These are phyloP conservation scores for Schwanniomyces pseudopolymorphus DNA, from an alignment of 805 yeast species.

Conservation along the genomic window DNA sequence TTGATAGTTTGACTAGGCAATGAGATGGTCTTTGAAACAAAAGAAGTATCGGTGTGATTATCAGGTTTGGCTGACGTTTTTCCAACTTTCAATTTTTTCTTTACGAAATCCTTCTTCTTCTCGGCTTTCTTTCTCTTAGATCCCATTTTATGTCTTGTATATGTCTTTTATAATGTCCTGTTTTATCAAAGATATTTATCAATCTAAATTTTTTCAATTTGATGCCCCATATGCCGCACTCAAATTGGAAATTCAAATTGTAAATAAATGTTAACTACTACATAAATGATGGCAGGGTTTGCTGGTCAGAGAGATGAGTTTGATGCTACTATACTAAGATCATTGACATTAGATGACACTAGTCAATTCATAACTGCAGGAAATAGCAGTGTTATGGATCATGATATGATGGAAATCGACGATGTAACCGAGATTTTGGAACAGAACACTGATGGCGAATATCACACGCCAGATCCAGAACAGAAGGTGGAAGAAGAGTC, in stretches of 20 bases:
- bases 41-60: slow-evolving; percentile 83
- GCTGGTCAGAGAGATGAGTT: slow-evolving; percentile 10
- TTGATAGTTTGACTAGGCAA: slow-evolving; percentile 45
- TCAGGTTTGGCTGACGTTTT: slow-evolving; percentile 69
- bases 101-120: slow-evolving; percentile 72
- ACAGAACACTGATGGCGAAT: background rate
- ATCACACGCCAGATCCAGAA: slow-evolving; percentile 4
- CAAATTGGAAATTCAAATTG: background rate
- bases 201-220: background rate
- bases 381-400: background rate
- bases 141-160: slow-evolving; percentile 21
- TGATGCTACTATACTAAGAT: slow-evolving; percentile 21
- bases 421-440: slow-evolving; percentile 5
- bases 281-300: background rate
- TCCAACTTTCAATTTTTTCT: slow-evolving; percentile 84
- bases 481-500: background rate
- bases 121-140: slow-evolving; percentile 59
- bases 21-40: slow-evolving; percentile 62
- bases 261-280: background rate
- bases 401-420: slow-evolving; percentile 23
- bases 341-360: slow-evolving; percentile 24
- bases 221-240: slow-evolving; percentile 5
- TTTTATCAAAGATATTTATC: background rate
- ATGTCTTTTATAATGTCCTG: background rate
- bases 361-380: background rate